phyloP scores from a whole-genome alignment of 1,139 yeast species.

The Scheffersomyces lignicola region DNA sequence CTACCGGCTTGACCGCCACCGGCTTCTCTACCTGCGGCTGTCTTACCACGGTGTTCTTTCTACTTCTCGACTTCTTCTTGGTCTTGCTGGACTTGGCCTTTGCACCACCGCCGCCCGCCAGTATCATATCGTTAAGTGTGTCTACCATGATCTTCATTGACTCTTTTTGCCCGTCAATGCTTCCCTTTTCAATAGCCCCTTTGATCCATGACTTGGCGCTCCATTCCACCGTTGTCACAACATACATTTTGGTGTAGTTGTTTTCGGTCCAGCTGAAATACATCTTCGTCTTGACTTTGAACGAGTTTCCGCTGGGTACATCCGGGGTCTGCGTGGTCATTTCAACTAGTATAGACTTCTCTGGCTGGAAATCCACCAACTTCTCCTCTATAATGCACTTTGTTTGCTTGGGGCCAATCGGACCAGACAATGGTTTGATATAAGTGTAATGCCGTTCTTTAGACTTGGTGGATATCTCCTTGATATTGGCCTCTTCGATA shows the following conservation, averaged over 20 bases:
- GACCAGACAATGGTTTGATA: conserved; percentile 74
- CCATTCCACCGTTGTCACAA: conserved; percentile 79
- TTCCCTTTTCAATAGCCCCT: conserved; percentile 88
- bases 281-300: conserved; percentile 68
- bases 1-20: conserved; percentile 9
- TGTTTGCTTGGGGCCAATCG: conserved; percentile 95
- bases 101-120: conserved; percentile 15
- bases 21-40: conserved; percentile 11
- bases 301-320: conserved; percentile 90
- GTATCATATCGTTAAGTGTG: conserved; percentile 54
- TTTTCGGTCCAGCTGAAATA: conserved; percentile 75
- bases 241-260: conserved; percentile 63
- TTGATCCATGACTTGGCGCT: conserved; percentile 91
- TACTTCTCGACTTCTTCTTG: conserved; percentile 21
- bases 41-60: conserved; percentile 17
- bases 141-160: conserved; percentile 59
- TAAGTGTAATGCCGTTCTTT: conserved; percentile 65
- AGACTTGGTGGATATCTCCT: conserved; percentile 32
- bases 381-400: conserved; percentile 76
- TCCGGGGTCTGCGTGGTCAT: conserved; percentile 84
- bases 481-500: conserved; percentile 52
- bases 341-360: conserved; percentile 55
- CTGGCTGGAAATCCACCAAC: conserved; percentile 62
- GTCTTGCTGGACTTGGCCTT: conserved; percentile 10
- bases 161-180: conserved; percentile 85